phyloP scores from a whole-genome alignment of 2,329 filamentous ascomycete genomes.

The Calonectria crousiana region DNA sequence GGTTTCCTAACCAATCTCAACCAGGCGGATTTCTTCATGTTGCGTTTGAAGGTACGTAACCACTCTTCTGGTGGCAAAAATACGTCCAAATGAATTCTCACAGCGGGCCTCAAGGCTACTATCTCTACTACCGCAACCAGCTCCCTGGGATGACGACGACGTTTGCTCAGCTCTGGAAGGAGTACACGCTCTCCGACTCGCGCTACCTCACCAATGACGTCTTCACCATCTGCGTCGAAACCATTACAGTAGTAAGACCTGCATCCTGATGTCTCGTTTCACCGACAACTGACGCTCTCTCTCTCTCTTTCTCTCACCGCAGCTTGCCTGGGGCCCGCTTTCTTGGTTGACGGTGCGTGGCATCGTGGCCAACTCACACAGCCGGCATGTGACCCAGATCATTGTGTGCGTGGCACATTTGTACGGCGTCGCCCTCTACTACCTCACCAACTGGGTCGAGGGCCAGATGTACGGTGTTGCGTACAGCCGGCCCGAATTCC shows the following conservation, averaged over 20 bases:
- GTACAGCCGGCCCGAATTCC: conserved; percentile 69
- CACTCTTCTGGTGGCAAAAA: neutral
- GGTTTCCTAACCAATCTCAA: neutral
- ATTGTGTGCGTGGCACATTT: conserved; percentile 66
- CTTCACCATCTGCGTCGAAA: conserved; percentile 90
- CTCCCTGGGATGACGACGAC: conserved; percentile 78
- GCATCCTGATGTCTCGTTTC: neutral
- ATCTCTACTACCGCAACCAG: conserved; percentile 74
- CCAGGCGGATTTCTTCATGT: conserved; percentile 78
- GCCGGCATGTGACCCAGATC: conserved; percentile 65
- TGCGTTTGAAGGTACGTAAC: conserved; percentile 78
- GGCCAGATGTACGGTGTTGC: conserved; percentile 56
- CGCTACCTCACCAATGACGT: conserved; percentile 85
- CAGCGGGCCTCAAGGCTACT: conserved; percentile 71
- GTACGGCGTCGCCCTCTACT: conserved; percentile 74
- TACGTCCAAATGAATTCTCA: neutral
- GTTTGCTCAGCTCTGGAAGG: conserved; percentile 92
- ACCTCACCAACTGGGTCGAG: conserved; percentile 67
- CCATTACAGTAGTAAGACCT: conserved; percentile 77
- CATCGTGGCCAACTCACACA: conserved; percentile 57
- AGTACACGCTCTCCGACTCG: conserved; percentile 89
- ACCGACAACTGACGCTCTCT: neutral
- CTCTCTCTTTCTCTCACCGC: conserved; percentile 3
- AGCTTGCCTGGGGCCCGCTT: conserved; percentile 71
- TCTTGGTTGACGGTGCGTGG: conserved; percentile 62